Evolutionary conservation across 768 basidiomycete genomes (phyloP), one percentile per base, ranked within the genome.

Genomic region (Xanthoconium stramineum): DNA sequence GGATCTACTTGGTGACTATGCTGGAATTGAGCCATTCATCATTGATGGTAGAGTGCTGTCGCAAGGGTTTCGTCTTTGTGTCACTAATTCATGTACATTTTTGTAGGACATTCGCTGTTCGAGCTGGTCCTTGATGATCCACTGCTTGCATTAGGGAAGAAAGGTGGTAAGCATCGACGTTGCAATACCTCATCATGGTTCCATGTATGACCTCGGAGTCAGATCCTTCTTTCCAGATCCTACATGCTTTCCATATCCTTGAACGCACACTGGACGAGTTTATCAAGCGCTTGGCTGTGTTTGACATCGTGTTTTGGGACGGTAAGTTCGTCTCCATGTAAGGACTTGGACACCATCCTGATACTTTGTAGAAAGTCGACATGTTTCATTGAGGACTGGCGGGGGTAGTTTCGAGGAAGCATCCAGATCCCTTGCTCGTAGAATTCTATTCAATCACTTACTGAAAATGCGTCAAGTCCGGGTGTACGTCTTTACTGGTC

Each of bases 1-100:
- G 85, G 86, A 88, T 66, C 73, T 88, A 10, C 69, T 88, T 30
- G 85, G 85, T 5, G 87, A 86, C 63, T 88, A 86, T 65, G 86
- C 83, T 20, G 87, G 87, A 2, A 77, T 65, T 36, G 87, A 89
- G 63, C 76, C 77, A 15, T 89, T 89, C 62, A 62, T 87, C 39
- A 73, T 89, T 55, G 85, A 88, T 66, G 86, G 86, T 82, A 65
- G 17, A 29, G 53, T 37, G 65, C 59, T 40, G 1, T 51, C 33
- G 19, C 36, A 43, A 19, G 20, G 28, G n/a, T 39, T 29, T 28
- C 13, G 42, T 37, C 3, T 17, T 50, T 43, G 12, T 45, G 45
- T 47, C 14, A 19, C 46, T 65, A 6, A 58, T 54, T 36, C 36
- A 24, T 32, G 38, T 20, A 11, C 43, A 28, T n/a, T 38, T n/a